These are phyloP conservation scores for Paraphoma chrysanthemicola DNA, from an alignment of 2,329 filamentous ascomycete species.

Conservation along the genomic window DNA sequence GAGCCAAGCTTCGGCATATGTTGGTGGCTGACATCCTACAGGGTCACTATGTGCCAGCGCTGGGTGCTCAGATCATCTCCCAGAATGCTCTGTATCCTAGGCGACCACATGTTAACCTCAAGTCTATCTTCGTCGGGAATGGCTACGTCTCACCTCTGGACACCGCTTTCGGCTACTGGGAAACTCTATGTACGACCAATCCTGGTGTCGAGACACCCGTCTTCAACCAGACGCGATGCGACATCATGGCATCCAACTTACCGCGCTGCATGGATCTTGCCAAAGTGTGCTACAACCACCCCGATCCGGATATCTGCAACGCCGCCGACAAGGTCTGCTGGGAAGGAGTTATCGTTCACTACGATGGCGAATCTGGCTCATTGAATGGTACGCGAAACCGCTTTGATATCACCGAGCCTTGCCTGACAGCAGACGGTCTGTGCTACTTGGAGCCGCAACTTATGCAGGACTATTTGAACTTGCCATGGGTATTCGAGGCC, in stretches of 20 bases:
- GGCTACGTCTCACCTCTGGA: slow-evolving; percentile 54
- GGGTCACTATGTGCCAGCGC: slow-evolving; percentile 58
- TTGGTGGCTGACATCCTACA: slow-evolving; percentile 14
- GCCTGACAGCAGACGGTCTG: slow-evolving; percentile 44
- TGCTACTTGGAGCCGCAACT: slow-evolving; percentile 46
- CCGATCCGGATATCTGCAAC: slow-evolving; percentile 52
- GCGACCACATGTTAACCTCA: slow-evolving; percentile 51
- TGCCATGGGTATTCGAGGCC: slow-evolving; percentile 39
- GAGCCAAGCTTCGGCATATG: neutral
- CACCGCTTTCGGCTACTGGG: slow-evolving; percentile 54
- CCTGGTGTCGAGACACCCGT: slow-evolving; percentile 52
- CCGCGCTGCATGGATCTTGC: slow-evolving; percentile 55
- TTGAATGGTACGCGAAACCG: slow-evolving; percentile 49
- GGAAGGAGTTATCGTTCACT: slow-evolving; percentile 48
- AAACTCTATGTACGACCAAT: slow-evolving; percentile 56
- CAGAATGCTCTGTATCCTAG: slow-evolving; percentile 53
- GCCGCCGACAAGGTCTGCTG: slow-evolving; percentile 48
- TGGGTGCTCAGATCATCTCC: slow-evolving; percentile 53
- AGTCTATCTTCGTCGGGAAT: slow-evolving; percentile 57
- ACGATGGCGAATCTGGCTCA: slow-evolving; percentile 49
- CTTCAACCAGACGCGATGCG: slow-evolving; percentile 56
- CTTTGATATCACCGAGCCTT: slow-evolving; percentile 53
- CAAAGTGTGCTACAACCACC: slow-evolving; percentile 49
- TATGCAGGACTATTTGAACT: slow-evolving; percentile 45
- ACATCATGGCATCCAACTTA: slow-evolving; percentile 55